A percentile compares a stretch with the other conserved stretches of the same genome.
These are phyloP conservation scores for Gossypium turneri DNA, from an alignment of 345 rosid genomes.

Conservation along the genomic window DNA sequence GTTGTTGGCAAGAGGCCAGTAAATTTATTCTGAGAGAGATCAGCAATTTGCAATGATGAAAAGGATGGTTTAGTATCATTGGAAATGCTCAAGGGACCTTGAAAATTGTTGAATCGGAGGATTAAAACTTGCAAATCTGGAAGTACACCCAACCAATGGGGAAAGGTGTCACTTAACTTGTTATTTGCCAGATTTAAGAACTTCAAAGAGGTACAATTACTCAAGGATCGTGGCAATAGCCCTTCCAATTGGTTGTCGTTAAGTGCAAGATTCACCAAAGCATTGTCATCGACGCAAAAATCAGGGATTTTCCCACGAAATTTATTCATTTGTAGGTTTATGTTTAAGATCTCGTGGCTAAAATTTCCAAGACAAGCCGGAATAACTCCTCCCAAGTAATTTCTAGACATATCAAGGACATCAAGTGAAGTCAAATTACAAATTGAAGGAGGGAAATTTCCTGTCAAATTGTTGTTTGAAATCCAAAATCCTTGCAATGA, in stretches of 20 bases:
- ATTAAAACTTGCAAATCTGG: constrained; percentile 5
- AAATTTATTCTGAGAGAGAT: constrained; percentile 9
- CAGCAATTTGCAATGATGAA: neutral
- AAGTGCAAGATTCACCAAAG: constrained; percentile 5
- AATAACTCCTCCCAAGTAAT: constrained; percentile 7
- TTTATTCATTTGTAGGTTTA: constrained; percentile 11
- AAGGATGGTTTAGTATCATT: neutral
- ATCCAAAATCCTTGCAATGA: rapidly evolving
- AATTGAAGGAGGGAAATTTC: constrained; percentile 8
- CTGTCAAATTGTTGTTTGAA: constrained; percentile 19
- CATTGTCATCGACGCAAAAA: neutral
- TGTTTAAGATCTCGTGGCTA: neutral
- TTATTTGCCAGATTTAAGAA: constrained; percentile 17
- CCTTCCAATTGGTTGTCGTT: constrained; percentile 16
- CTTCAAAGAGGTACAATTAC: neutral
- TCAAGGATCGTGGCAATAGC: constrained; percentile 11
- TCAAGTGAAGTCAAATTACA: constrained; percentile 6
- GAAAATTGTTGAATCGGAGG: constrained; percentile 8
- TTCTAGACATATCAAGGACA: constrained; percentile 4
- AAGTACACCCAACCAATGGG: constrained; percentile 21
- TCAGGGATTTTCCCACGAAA: neutral
- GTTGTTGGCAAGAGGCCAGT: neutral
- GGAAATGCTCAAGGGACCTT: neutral
- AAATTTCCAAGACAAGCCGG: neutral
- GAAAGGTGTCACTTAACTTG: neutral